Base-by-base conservation (phyloP, 495 filamentous ascomycete species). In the Lasiosphaeria miniovina region DNA sequence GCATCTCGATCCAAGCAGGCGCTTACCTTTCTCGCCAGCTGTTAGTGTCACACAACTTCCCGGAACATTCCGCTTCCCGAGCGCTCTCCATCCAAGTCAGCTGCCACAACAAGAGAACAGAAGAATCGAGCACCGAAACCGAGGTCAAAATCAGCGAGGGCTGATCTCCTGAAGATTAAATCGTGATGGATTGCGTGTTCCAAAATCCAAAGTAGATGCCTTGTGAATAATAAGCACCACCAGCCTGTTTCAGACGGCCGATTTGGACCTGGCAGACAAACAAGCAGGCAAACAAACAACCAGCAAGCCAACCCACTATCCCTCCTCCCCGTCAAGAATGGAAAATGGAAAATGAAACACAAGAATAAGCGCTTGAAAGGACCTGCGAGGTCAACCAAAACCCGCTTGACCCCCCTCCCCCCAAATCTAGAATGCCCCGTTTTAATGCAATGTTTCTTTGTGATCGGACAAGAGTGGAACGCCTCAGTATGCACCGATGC, bases 361-460 rank as follows among this genome's bases (percentile, higher is more conserved):
- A 46, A 34, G 31, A 52, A 12, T 34, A 11, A 52, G 12, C 14
- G 10, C 14, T 3, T n/a, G 14, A 6, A 8, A 31, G n/a, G 49
- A 11, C 49, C 10, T 6, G 12, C 15, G 43, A 56, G 17, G 24
- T 24, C 54, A 43, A 3, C 11, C 53, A 55, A 41, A 9, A 24
- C 31, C 24, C 24, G 32, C 34, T 32, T 46, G 49, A 32, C 49
- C 12, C 24, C 49, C 49, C 31, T 24, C 24, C 24, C 24, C 24
- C 24, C 24, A 24, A 52, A 34, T 52, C 49, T 52, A 52, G 34
- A 46, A n/a, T 41, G 43, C 9, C 24, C 49, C 49, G 8, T 17
- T 52, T 34, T 52, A 34, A 52, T 52, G 49, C 31, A 32, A 10
- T 33, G 14, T 40, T 54, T 10, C 43, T n/a, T 46, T 41, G 38